Evolutionary conservation across 2,329 filamentous ascomycete genomes (phyloP).

Genomic region (Trichothecium sympodiale): DNA sequence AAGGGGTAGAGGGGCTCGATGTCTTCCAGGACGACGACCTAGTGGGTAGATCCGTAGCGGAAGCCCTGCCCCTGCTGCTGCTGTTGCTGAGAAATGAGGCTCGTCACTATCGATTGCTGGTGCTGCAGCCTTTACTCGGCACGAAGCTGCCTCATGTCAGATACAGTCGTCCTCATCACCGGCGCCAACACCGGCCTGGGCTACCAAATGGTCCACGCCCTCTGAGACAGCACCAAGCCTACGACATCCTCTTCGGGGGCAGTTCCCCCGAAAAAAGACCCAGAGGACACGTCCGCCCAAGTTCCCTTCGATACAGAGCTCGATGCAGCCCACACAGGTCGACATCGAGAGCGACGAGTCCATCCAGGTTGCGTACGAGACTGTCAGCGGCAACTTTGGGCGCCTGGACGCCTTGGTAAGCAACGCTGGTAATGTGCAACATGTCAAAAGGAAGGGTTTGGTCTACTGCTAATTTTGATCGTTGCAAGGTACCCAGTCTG

Average conservation of each 20-base stretch:
- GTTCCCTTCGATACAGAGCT: constrained; percentile 1
- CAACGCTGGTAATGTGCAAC: constrained; percentile 20
- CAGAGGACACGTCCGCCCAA: background rate
- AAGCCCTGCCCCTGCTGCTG: too few species aligned
- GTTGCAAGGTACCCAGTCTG: background rate
- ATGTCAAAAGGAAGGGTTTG: too few species aligned
- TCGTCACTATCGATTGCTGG: background rate
- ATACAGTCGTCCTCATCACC: too few species aligned
- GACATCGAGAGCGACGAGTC: constrained; percentile 10
- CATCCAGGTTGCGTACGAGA: constrained; percentile 8
- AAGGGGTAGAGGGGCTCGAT: too few species aligned
- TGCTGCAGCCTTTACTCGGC: too few species aligned
- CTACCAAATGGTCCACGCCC: constrained; percentile 12
- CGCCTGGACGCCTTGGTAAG: constrained; percentile 15
- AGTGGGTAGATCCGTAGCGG: too few species aligned
- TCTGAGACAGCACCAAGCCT: constrained; percentile 9
- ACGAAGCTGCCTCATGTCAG: too few species aligned
- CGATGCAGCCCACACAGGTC: constrained; percentile 6
- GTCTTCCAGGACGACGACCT: too few species aligned
- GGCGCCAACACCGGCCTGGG: constrained; percentile 16
- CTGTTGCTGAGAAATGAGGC: constrained; percentile 1
- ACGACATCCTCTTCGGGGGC: constrained; percentile 15
- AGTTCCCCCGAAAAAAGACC: constrained; percentile 11
- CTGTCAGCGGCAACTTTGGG: constrained; percentile 7
- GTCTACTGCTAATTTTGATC: too few species aligned